Evolutionary conservation across 768 basidiomycete species (phyloP), one percentile per base, ranked within the genome.

Genomic region (Strobilomyces echinocephalus): DNA sequence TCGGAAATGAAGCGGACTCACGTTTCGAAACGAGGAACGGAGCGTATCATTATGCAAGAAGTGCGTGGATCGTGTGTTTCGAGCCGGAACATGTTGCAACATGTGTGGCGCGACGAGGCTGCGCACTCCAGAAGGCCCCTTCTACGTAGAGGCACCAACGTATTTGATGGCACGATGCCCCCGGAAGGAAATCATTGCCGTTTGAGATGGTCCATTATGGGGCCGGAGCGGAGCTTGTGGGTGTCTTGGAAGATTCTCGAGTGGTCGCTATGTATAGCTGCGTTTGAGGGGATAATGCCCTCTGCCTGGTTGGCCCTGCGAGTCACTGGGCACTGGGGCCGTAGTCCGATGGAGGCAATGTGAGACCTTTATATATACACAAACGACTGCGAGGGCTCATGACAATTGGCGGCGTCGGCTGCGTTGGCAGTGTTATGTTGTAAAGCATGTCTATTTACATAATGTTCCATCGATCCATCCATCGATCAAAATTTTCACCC

Each of bases 71-170:
- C 53, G 54, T 52, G 63, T 53, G 64, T 63, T 60, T 64, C 63
- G 64, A 64, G 61, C 55, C 64, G 63, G 63, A 63, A 52, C 63
- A 57, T 66, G 64, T 42, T 55, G 49, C 54, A 63, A 24, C 24
- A 24, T 24, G 24, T 60, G 63, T 46, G 41, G 63, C 54, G 52
- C 44, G 35, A 54, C 34, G 56, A 60, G 63, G 63, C 63, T 60
- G 58, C 54, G 64, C 52, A 60, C 40, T 35, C 36, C 26, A 56
- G 53, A 56, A 56, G 49, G 45, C 18, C 24, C 24, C 36, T 24
- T 44, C 41, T 30, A 39, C 30, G 46, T 45, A 38, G 18, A 50
- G 62, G 24, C 24, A 24, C 24, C 58, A 66, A 46, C 49, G 52
- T 20, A 21, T 18, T 35, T 21, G 54, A 62, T 58, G 61, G 44